These are phyloP conservation scores for Saksenaea vasiformis DNA, from an alignment of 371 early-diverging fungal species.

Conservation along the genomic window DNA sequence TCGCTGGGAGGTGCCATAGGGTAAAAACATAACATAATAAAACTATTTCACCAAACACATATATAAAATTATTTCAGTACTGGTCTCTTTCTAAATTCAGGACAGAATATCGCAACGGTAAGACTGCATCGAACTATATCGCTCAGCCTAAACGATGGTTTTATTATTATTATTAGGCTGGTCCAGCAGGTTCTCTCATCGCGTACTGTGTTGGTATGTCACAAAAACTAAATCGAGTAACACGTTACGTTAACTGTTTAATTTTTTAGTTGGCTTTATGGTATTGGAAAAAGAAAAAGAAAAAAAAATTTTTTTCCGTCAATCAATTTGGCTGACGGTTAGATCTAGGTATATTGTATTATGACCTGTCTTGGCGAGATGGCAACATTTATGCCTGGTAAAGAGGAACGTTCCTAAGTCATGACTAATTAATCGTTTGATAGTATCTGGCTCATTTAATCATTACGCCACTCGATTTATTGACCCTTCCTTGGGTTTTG, in stretches of 20 bases:
- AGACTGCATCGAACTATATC: neutral
- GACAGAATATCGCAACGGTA: slow-evolving; percentile 62
- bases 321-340: neutral
- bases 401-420: too few species aligned
- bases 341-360: slow-evolving; percentile 74
- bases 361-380: slow-evolving; percentile 86
- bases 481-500: slow-evolving; percentile 82
- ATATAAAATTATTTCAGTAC: slow-evolving; percentile 51
- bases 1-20: slow-evolving; percentile 54
- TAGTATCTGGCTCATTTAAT: slow-evolving; percentile 86
- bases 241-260: slow-evolving; percentile 11
- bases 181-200: slow-evolving; percentile 77
- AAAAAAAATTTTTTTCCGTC: neutral
- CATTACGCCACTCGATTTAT: slow-evolving; percentile 82
- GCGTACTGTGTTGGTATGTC: slow-evolving; percentile 70
- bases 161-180: slow-evolving; percentile 51
- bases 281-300: slow-evolving; percentile 15
- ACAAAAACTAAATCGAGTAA: slow-evolving; percentile 13
- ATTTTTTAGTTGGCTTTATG: slow-evolving; percentile 41
- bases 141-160: neutral
- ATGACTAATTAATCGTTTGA: slow-evolving; percentile 42
- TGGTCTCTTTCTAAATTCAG: slow-evolving; percentile 82
- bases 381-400: slow-evolving; percentile 69
- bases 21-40: slow-evolving; percentile 2
- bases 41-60: neutral